phyloP scores from a whole-genome alignment of 2,329 filamentous ascomycete genomes.

The Graphilbum sp. region DNA sequence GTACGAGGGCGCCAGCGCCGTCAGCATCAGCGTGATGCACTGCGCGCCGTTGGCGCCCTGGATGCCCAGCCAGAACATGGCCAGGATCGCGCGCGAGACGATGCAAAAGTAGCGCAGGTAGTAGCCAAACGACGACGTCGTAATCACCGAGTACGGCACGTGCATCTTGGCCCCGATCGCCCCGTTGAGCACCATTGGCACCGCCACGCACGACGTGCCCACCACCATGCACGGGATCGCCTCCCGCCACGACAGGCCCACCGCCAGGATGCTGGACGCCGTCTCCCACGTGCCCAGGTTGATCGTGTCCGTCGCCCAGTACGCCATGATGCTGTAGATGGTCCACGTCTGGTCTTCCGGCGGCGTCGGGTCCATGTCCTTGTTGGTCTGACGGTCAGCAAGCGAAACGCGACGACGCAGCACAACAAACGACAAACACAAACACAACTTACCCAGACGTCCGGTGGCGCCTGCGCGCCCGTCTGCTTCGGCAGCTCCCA shows the following conservation, averaged over 20 bases:
- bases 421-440: no score
- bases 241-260: conserved; percentile 5
- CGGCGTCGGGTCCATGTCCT: conserved; percentile 20
- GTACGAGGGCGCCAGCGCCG: conserved; percentile 16
- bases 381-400: conserved; percentile 8
- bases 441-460: conserved; percentile 12
- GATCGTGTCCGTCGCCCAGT: conserved; percentile 14
- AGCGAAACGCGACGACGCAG: no score
- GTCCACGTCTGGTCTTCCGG: conserved; percentile 19
- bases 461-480: conserved; percentile 15
- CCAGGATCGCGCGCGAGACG: conserved; percentile 20
- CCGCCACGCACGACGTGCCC: conserved; percentile 36
- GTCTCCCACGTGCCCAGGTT: conserved; percentile 14
- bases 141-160: conserved; percentile 28
- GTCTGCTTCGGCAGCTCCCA: conserved; percentile 17
- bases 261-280: conserved; percentile 1
- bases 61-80: conserved; percentile 22
- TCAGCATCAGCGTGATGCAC: conserved; percentile 15
- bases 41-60: conserved; percentile 29
- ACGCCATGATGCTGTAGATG: conserved; percentile 13
- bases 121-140: conserved; percentile 27
- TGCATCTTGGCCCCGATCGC: conserved; percentile 29
- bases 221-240: conserved; percentile 20
- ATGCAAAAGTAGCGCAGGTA: conserved; percentile 28
- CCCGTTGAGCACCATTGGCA: conserved; percentile 32